These are phyloP conservation scores for Pichia cactophila DNA, from an alignment of 1,139 yeast species.

Conservation along the genomic window DNA sequence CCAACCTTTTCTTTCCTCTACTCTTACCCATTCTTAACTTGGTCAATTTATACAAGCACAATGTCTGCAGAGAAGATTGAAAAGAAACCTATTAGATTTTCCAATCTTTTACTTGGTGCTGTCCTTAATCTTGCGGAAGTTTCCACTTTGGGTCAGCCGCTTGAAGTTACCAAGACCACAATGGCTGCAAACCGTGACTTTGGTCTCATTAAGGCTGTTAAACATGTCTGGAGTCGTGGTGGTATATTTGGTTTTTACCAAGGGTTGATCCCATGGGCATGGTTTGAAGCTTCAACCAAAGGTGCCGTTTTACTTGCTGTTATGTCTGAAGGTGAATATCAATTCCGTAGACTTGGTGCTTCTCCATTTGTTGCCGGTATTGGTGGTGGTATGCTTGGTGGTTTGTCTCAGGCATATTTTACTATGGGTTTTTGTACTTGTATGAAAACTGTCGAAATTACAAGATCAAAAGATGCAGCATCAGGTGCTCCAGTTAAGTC, in stretches of 20 bases:
- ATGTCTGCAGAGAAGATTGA: conserved; percentile 25
- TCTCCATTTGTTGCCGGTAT: conserved; percentile 78
- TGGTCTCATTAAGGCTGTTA: conserved; percentile 57
- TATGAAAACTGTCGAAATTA: conserved; percentile 96
- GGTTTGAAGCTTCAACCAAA: conserved; percentile 98
- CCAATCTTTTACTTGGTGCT: conserved; percentile 90
- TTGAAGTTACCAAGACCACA: conserved; percentile 92
- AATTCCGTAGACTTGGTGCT: conserved; percentile 55
- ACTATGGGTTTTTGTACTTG: conserved; percentile 98
- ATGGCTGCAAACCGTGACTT: conserved; percentile 93
- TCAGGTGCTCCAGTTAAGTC: conserved; percentile 66
- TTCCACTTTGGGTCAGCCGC: conserved; percentile 91
- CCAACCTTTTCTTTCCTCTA: not conserved
- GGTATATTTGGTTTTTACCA: conserved; percentile 90
- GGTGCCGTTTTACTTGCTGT: conserved; percentile 96
- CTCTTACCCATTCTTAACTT: not conserved
- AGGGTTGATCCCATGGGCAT: conserved; percentile 98
- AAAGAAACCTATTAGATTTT: conserved; percentile 82
- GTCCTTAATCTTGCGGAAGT: conserved; percentile 89
- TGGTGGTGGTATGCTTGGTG: conserved; percentile 93
- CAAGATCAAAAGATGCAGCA: conserved; percentile 74
- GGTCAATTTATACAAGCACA: not conserved
- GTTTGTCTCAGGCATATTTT: conserved; percentile 89
- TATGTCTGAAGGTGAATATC: conserved; percentile 85
- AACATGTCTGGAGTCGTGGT: conserved; percentile 86